A percentile compares a stretch with the other conserved stretches of the same genome.
phyloP scores from a whole-genome alignment of 768 basidiomycete species.

The Kwoniella dejecticola region DNA sequence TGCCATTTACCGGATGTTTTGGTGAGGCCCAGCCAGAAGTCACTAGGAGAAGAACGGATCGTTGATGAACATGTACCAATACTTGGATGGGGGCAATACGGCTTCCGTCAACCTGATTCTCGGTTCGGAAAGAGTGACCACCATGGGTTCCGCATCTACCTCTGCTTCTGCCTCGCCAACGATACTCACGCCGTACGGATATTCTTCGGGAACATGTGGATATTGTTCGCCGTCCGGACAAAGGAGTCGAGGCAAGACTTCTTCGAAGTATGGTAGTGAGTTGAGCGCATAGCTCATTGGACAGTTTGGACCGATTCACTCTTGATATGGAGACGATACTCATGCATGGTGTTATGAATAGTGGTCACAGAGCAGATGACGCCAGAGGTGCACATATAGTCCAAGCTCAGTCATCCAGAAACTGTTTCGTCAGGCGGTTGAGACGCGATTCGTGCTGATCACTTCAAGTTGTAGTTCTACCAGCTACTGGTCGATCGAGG shows the following conservation, averaged over 20 bases:
- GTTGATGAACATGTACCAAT: no score
- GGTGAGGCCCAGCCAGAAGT: no score
- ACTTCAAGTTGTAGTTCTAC: constrained; percentile 51
- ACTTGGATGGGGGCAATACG: no score
- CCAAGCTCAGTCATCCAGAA: no score
- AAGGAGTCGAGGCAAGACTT: constrained; percentile 23
- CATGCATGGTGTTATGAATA: constrained; percentile 10
- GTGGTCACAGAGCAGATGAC: constrained; percentile 42
- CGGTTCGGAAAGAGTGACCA: no score
- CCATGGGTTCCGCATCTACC: no score
- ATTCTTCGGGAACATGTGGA: constrained; percentile 45
- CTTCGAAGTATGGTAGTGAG: constrained; percentile 52
- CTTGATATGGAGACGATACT: neutral
- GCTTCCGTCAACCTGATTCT: no score
- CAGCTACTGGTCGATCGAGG: constrained; percentile 56
- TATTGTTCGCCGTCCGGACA: constrained; percentile 47
- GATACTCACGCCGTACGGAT: constrained; percentile 35
- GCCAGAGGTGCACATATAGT: constrained; percentile 11
- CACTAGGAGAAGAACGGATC: no score
- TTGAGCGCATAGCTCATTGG: neutral
- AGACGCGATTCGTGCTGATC: no score
- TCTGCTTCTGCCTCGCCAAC: constrained; percentile 11
- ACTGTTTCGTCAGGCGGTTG: no score
- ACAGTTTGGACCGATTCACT: neutral
- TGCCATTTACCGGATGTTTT: no score